Base-by-base conservation (phyloP, 2,329 filamentous ascomycete species). In the Neonectria faginata region DNA sequence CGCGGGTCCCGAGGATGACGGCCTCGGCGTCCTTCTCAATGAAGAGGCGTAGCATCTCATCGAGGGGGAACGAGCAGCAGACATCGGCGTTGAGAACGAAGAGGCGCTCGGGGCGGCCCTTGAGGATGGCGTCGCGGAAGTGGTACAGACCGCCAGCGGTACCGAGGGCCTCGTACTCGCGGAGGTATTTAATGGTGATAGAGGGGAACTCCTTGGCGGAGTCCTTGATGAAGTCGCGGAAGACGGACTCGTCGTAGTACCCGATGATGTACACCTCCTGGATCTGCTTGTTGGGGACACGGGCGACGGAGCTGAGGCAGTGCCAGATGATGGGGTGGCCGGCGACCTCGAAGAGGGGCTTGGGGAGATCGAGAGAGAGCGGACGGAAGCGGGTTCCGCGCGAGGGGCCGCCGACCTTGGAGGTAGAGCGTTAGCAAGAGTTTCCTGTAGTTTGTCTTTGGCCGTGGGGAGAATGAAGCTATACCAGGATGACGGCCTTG, bases 301-400 rank as follows among this genome's bases (percentile, higher is more conserved):
- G 97, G 71, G 92, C 90, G 76, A 98, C 88, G 75, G 96, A 94
- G 76, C 91, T 92, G 79, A 99, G 88, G 85, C 94, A 97, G 86
- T 99, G 96, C 87, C 94, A 95, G 84, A 98, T 94, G 83, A 99
- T 98, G 74, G 95, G 94, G 82, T 99, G 96, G 74, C 96, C 96
- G 72, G 96, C 96, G 77, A 99, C 94, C 80, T 97, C 95, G 84
- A 99, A 98, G 73, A 99, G 92, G 69, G 96, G 96, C 93, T 98
- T 98, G 74, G 96, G 96, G 61, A 97, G 86, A 82, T 99, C 96
- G 75, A 98, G 91, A 60, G 94, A 97, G 72, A 99, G 87, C 74
- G 96, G 96, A 73, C 96, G 89, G 84, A 98, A 98, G 72, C 96
- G 89, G 67, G 96, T 99, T 79, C 96, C 96, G 86, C 96, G 89